These are phyloP conservation scores for Testicularia cyperi DNA, from an alignment of 1,284 basidiomycete species.

Conservation along the genomic window DNA sequence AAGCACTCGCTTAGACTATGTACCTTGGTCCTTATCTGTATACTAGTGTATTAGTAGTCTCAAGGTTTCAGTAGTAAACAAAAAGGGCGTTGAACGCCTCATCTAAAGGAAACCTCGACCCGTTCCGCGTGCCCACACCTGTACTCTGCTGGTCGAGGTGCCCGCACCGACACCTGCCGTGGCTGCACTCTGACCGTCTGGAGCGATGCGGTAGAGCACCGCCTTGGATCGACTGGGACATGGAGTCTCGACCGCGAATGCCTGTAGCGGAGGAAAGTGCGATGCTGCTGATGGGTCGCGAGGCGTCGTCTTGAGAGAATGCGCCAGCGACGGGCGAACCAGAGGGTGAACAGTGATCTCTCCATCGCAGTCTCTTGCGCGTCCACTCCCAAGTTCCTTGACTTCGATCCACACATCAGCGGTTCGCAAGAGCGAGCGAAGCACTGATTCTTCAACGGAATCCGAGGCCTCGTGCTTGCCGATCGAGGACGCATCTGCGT, in stretches of 20 bases:
- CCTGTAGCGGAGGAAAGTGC: slow-evolving; percentile 20
- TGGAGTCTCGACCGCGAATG: slow-evolving; percentile 33
- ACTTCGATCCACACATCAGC: slow-evolving; percentile 44
- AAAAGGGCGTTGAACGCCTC: not conserved
- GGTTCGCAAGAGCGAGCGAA: slow-evolving; percentile 12
- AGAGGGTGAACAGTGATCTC: slow-evolving; percentile 42
- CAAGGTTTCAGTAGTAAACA: no score
- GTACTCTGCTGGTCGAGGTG: slow-evolving; percentile 25
- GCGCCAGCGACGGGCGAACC: slow-evolving; percentile 22
- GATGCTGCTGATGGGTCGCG: no score
- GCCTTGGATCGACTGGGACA: slow-evolving; percentile 32
- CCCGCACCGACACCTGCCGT: slow-evolving; percentile 17
- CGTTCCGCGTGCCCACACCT: slow-evolving; percentile 37
- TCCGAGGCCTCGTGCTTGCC: slow-evolving; percentile 31
- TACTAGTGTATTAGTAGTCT: slow-evolving; percentile 1
- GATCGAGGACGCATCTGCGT: slow-evolving; percentile 33
- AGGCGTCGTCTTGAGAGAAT: not conserved
- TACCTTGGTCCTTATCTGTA: no score
- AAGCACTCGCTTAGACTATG: no score
- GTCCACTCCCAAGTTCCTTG: slow-evolving; percentile 37
- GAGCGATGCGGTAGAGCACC: slow-evolving; percentile 33
- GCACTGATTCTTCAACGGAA: slow-evolving; percentile 17
- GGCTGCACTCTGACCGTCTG: slow-evolving; percentile 35
- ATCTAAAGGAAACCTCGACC: slow-evolving; percentile 36
- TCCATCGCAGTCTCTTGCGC: slow-evolving; percentile 44